Evolutionary conservation across 163 green algal species (phyloP).

Genomic region (Volvox carteri): DNA sequence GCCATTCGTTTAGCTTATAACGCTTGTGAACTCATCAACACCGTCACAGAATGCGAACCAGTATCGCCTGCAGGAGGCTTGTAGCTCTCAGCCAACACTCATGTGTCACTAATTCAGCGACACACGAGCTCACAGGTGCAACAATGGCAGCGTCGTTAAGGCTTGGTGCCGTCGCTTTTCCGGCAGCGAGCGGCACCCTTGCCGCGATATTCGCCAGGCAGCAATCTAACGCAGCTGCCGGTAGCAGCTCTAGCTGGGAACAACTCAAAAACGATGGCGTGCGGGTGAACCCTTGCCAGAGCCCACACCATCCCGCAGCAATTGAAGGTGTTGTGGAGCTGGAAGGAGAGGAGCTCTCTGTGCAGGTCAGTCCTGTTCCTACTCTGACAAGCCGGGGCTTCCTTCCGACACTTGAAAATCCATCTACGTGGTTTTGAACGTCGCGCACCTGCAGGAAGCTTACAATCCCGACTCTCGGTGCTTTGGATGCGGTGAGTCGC

Average conservation of each 20-base stretch:
- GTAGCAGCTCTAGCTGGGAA: neutral
- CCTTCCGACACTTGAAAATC: too few species aligned
- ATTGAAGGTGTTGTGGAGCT: slow-evolving; percentile 69
- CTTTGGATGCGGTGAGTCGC: slow-evolving; percentile 83
- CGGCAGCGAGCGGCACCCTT: neutral
- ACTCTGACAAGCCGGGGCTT: too few species aligned
- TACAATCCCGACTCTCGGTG: slow-evolving; percentile 85
- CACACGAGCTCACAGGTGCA: neutral
- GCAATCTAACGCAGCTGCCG: neutral
- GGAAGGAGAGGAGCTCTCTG: slow-evolving; percentile 67
- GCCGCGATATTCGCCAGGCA: neutral
- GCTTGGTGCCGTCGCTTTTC: neutral
- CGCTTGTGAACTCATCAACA: too few species aligned
- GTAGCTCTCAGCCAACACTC: neutral
- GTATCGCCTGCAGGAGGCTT: neutral
- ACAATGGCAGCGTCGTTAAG: neutral
- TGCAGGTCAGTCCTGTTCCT: slow-evolving; percentile 59
- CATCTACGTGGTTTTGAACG: too few species aligned
- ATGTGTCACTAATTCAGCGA: neutral
- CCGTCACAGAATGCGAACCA: neutral
- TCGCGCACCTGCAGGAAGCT: slow-evolving; percentile 68
- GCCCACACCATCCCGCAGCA: slow-evolving; percentile 79
- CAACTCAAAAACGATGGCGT: slow-evolving; percentile 57
- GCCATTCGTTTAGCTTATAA: too few species aligned
- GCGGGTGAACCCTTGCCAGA: slow-evolving; percentile 78